These are phyloP conservation scores for Dactylonectria macrodidyma DNA, from an alignment of 2,329 filamentous ascomycete species.

Conservation along the genomic window DNA sequence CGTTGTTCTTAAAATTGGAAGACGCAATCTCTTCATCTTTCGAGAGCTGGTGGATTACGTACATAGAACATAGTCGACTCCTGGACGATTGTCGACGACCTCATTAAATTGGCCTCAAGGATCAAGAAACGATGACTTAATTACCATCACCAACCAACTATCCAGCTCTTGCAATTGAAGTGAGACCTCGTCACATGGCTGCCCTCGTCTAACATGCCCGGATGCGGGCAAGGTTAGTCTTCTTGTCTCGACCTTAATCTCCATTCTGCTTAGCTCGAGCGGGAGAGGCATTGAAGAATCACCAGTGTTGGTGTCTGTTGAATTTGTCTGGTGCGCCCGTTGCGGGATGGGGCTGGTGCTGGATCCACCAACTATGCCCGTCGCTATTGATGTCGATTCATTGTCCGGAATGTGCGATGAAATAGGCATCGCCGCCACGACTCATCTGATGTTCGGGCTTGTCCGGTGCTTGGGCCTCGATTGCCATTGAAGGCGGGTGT, in stretches of 20 bases:
- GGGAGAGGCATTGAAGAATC: constrained; percentile 41
- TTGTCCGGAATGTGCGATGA: constrained; percentile 15
- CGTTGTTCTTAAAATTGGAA: constrained; percentile 32
- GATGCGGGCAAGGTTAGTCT: constrained; percentile 40
- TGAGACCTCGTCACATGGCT: constrained; percentile 45
- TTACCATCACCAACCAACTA: neutral
- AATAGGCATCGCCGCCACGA: neutral
- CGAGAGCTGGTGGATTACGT: constrained; percentile 12
- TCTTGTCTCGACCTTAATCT: constrained; percentile 39
- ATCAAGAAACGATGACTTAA: neutral
- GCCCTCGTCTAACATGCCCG: constrained; percentile 47
- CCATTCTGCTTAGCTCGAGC: constrained; percentile 37
- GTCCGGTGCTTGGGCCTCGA: neutral
- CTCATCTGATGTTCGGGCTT: neutral
- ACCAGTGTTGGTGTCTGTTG: constrained; percentile 9
- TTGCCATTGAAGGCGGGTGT: neutral
- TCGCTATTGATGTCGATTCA: constrained; percentile 18
- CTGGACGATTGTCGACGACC: neutral
- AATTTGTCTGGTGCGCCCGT: neutral
- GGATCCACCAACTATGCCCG: neutral
- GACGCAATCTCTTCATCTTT: constrained; percentile 24
- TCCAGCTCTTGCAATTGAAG: constrained; percentile 10
- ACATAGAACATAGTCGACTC: neutral
- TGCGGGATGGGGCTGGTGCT: constrained; percentile 12
- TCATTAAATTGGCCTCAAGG: constrained; percentile 12